Evolutionary conservation across 768 basidiomycete genomes (phyloP), one percentile per base, ranked within the genome.

Genomic region (Kwoniella heveanensis): DNA sequence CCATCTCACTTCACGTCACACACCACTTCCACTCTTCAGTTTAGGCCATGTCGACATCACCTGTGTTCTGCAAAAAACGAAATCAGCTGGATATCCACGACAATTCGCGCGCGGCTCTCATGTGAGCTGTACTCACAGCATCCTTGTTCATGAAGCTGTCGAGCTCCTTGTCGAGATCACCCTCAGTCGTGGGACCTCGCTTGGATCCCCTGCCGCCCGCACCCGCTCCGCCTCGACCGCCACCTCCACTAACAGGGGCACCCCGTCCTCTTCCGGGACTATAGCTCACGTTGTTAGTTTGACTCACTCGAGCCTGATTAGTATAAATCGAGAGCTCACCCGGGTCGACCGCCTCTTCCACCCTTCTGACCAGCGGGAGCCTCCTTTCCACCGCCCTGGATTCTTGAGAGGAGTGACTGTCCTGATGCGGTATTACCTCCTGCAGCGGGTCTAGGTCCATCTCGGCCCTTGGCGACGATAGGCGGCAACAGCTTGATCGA

Each of bases 91-190:
- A 44, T 44, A 44, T 3, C 17, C 47, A 22, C 17, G 39, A 48
- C 32, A 2, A 2, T 8, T 21, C 29, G 24, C n/a, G 13, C 37
- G 51, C 4, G 30, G 30, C 15, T 9, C 15, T 44, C 10, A 44
- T 17, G 8, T 17, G 4, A 17, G 15, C 24, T 22, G 17, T 3
- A 71, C 73, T 65, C 49, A 75, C 72, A 10, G 59, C 44, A 36
- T 68, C 67, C 52, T 57, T 61, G 29, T 64, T 64, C 72, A 79
- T 73, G 60, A 79, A 82, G 15, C 65, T 65, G 47, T 96, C 92
- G 63, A 96, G 78, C 80, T 96, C 92, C 77, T 85, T 87, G 78
- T 96, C 92, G 63, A 96, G 81, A 69, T 95, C 90, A 62, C 88
- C 89, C 8, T 1, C 89, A 89, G 80, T 90, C 87, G 2, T 85